phyloP scores from a whole-genome alignment of 768 basidiomycete species.

The Suillus spraguei region DNA sequence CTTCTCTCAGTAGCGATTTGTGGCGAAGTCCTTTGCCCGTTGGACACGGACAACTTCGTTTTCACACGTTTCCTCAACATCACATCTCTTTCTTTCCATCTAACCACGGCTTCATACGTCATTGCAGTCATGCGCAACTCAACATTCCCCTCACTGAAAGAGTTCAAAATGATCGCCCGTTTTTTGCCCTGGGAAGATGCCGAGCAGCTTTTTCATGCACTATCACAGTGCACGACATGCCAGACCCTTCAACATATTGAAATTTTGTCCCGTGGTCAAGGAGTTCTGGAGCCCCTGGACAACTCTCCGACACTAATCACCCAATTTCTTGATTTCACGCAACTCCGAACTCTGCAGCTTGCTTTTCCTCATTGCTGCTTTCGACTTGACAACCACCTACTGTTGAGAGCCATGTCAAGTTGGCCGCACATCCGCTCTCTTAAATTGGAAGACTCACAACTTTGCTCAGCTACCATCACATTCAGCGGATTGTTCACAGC shows the following conservation, averaged over 20 bases:
- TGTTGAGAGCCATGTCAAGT: neutral
- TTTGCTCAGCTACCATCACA: neutral
- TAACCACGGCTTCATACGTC: neutral
- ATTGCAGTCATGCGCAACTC: neutral
- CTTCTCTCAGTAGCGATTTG: neutral
- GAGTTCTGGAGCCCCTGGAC: neutral
- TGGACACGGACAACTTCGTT: neutral
- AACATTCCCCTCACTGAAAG: conserved; percentile 1
- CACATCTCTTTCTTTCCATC: conserved; percentile 4
- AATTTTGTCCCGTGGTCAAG: conserved; percentile 1
- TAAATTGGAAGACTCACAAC: neutral
- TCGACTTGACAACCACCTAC: neutral
- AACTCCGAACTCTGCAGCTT: neutral
- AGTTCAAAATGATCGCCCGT: neutral
- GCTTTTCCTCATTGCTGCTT: conserved; percentile 1
- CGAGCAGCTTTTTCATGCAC: neutral
- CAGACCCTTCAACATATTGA: conserved; percentile 1
- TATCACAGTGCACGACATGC: neutral
- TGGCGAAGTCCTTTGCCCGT: neutral
- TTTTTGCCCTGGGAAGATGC: neutral
- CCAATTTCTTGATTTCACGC: neutral
- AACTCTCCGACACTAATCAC: neutral
- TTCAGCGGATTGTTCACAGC: neutral
- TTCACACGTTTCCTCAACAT: conserved; percentile 1
- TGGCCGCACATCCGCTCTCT: neutral